Evolutionary conservation across 2,329 filamentous ascomycete genomes (phyloP), one percentile per base, ranked within the genome.

Genomic region (Sarocladium brachiariae): DNA sequence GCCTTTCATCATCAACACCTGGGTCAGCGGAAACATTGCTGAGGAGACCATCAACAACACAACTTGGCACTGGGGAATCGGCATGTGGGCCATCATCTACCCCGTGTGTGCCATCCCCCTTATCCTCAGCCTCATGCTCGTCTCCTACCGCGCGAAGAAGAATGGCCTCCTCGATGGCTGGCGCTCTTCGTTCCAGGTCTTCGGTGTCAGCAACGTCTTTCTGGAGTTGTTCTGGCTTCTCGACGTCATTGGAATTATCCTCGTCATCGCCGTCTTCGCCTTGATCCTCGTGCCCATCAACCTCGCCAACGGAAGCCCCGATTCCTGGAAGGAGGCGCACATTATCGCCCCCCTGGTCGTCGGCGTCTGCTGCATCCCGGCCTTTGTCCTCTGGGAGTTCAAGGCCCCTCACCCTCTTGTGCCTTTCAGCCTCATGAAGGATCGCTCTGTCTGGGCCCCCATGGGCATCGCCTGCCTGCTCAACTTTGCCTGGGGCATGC

Each of bases 71-170:
- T 84, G 80, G 80, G 81, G 81, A 27, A 73, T 81, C 27, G 81
- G 79, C 57, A 84, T 84, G 80, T 85, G 77, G 70, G 71, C 69
- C 54, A 79, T 84, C 61, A 81, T 84, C 53, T 84, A 80, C 61
- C 74, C 80, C 2, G 71, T 77, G 19, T 79, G 75, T 60, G 67
- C 77, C 2, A 55, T 83, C 9, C 80, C 81, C 2, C 70, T 84
- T 45, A 67, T 84, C 58, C 54, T 72, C 34, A 73, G 73, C 5
- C 68, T 86, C 0, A 63, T 66, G 48, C 58, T 78, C 34, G 75
- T 80, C 13, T 67, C 70, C 10, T 70, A 65, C 14, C 75, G 79
- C 18, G 81, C 80, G 11, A 74, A 70, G 57, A 74, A 69, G 53
- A 58, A 65, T n/a, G 78, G 77, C 2, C 65, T 70, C 1, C 65